These are phyloP conservation scores for Xylariaceae sp. DNA, from an alignment of 2,329 filamentous ascomycete genomes.

Conservation along the genomic window DNA sequence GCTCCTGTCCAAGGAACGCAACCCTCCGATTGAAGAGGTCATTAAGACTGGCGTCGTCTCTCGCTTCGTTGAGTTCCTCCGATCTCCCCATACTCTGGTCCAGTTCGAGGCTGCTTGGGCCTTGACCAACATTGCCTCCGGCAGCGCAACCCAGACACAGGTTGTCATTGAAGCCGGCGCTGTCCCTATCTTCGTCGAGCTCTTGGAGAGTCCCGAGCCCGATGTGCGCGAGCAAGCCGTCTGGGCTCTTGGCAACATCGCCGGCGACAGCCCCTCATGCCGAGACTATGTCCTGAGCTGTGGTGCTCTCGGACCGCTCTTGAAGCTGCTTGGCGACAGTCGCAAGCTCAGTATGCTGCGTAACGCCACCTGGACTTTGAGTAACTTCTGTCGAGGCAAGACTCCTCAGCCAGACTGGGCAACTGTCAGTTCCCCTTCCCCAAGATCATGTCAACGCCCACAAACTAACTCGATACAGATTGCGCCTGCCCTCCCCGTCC, in stretches of 20 bases:
- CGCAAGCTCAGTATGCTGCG: conserved; percentile 98
- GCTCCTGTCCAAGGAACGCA: conserved; percentile 95
- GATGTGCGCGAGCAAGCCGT: conserved; percentile 98
- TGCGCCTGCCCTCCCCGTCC: conserved; percentile 85
- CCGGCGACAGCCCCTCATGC: conserved; percentile 95
- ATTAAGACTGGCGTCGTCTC: conserved; percentile 98
- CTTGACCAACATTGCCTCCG: conserved; percentile 97
- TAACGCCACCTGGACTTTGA: conserved; percentile 97
- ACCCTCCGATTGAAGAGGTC: conserved; percentile 97
- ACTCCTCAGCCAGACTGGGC: conserved; percentile 97
- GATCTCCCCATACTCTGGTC: conserved; percentile 94
- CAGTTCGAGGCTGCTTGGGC: conserved; percentile 99
- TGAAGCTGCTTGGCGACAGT: conserved; percentile 89
- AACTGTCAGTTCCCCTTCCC: conserved; percentile 61
- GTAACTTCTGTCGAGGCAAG: conserved; percentile 99
- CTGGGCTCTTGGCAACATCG: conserved; percentile 98
- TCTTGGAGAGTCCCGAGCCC: conserved; percentile 90
- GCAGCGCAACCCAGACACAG: conserved; percentile 94
- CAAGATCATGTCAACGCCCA: neutral
- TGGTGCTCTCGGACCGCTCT: conserved; percentile 84
- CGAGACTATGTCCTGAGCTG: conserved; percentile 92
- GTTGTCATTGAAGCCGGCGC: conserved; percentile 98
- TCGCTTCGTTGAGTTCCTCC: conserved; percentile 97
- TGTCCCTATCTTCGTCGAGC: conserved; percentile 96
- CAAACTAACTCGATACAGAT: conserved; percentile 56